These are phyloP conservation scores for Citrus reticulata DNA, from an alignment of 345 rosid genomes.

Conservation along the genomic window DNA sequence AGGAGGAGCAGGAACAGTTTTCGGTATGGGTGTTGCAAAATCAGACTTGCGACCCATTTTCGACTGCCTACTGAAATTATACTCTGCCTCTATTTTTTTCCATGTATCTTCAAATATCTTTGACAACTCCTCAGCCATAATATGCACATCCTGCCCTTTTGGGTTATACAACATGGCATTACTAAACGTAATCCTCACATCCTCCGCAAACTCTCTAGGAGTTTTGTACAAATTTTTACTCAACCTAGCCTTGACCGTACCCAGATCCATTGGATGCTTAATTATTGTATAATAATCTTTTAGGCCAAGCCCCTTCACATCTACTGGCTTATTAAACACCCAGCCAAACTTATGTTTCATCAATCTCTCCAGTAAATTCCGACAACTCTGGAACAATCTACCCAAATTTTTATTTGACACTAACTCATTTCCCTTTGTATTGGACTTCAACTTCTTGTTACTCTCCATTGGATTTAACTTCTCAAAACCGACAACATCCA, in stretches of 20 bases:
- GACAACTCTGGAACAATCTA: slow-evolving; percentile 52
- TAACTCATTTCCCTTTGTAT: slow-evolving; percentile 14
- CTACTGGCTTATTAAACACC: slow-evolving; percentile 84
- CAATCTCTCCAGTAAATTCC: slow-evolving; percentile 53
- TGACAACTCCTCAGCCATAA: slow-evolving; percentile 62
- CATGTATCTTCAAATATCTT: slow-evolving; percentile 69
- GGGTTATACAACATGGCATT: slow-evolving; percentile 87
- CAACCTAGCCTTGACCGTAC: slow-evolving; percentile 70
- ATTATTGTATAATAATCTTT: slow-evolving; percentile 70
- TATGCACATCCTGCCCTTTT: slow-evolving; percentile 76
- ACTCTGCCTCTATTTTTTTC: slow-evolving; percentile 42
- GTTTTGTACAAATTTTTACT: slow-evolving; percentile 62
- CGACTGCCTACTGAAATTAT: slow-evolving; percentile 26
- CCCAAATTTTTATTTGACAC: slow-evolving; percentile 34
- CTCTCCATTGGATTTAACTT: slow-evolving; percentile 23
- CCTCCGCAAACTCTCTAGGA: slow-evolving; percentile 72
- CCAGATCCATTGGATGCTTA: slow-evolving; percentile 93
- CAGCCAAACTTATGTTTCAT: slow-evolving; percentile 89
- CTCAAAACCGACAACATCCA: slow-evolving; percentile 22
- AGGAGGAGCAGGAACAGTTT: slow-evolving; percentile 29
- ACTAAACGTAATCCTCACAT: slow-evolving; percentile 76
- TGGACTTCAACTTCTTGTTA: slow-evolving; percentile 44
- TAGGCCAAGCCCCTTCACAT: slow-evolving; percentile 63
- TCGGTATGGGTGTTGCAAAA: slow-evolving; percentile 23
- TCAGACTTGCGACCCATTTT: slow-evolving; percentile 19